Percentiles rank a stretch among this genome's conserved stretches.
phyloP scores from a whole-genome alignment of 1,284 basidiomycete species.

The Heterobasidion occidentale region DNA sequence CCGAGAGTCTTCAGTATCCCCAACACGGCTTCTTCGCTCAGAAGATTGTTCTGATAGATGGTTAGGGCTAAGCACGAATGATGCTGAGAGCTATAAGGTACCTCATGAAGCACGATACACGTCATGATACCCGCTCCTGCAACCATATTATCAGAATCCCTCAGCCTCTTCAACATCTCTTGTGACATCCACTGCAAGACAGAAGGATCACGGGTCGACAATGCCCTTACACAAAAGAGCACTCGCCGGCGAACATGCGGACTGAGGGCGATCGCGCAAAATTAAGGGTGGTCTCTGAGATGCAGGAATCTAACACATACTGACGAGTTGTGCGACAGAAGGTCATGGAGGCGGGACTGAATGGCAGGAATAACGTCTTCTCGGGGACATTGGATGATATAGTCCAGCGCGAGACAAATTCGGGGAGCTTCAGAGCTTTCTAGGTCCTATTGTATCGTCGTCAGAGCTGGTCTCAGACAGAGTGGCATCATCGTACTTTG shows the following conservation, averaged over 20 bases:
- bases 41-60: neutral
- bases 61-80: neutral
- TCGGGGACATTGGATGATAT: conserved; percentile 48
- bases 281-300: conserved; percentile 5
- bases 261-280: conserved; percentile 24
- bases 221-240: conserved; percentile 47
- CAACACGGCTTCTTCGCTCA: neutral
- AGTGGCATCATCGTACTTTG: conserved; percentile 37
- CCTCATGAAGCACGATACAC: conserved; percentile 17
- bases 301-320: conserved; percentile 29
- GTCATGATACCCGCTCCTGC: conserved; percentile 39
- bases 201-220: conserved; percentile 41
- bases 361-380: conserved; percentile 67
- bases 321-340: conserved; percentile 69
- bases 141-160: conserved; percentile 40
- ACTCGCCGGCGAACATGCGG: conserved; percentile 52
- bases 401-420: conserved; percentile 67
- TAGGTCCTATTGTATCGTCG: conserved; percentile 42
- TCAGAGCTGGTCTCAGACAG: conserved; percentile 1
- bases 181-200: conserved; percentile 37
- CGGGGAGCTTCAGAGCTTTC: conserved; percentile 43
- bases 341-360: conserved; percentile 50
- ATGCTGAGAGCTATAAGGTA: conserved; percentile 4
- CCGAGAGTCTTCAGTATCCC: neutral
- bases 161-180: conserved; percentile 35